Conservation (phyloP, 2,329 filamentous ascomycete species). For the Hypoxylon sp. region DNA sequence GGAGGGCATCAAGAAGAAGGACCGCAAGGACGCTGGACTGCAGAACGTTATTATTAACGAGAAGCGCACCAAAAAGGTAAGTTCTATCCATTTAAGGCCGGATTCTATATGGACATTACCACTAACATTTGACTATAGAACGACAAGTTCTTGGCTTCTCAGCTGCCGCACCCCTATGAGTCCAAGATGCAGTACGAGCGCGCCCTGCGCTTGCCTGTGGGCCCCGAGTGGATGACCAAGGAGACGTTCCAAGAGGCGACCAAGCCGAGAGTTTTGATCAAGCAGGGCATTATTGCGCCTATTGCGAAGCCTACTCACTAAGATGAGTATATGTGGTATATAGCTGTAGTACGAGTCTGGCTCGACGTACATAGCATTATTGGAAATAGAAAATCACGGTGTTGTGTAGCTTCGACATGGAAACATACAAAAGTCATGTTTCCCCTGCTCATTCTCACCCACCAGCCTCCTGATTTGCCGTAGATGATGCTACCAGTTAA, state of each 20-base stretch:
- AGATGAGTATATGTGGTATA: not conserved
- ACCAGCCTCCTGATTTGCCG: not conserved
- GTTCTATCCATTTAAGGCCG: conserved; percentile 34
- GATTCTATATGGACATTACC: conserved; percentile 22
- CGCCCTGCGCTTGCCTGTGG: conserved; percentile 86
- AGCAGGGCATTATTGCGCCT: conserved; percentile 89
- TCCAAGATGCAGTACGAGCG: conserved; percentile 90
- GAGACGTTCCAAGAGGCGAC: conserved; percentile 90
- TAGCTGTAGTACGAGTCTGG: not conserved
- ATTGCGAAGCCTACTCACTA: conserved; percentile 79
- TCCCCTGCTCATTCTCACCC: not conserved
- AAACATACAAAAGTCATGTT: not conserved
- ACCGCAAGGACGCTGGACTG: conserved; percentile 86
- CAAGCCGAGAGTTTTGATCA: conserved; percentile 90
- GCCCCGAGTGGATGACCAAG: conserved; percentile 97
- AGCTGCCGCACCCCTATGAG: conserved; percentile 92
- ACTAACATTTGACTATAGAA: conserved; percentile 68
- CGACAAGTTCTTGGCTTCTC: conserved; percentile 85
- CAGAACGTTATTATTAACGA: conserved; percentile 92
- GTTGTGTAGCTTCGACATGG: not conserved
- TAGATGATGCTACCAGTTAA: not conserved
- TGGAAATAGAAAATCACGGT: not conserved
- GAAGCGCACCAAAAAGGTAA: conserved; percentile 88
- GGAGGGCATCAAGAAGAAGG: conserved; percentile 80
- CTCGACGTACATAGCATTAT: not conserved